Evolutionary conservation across 73 alveolate species (phyloP), one percentile per base, ranked within the genome.

Genomic region (Tetrahymena borealis): DNA sequence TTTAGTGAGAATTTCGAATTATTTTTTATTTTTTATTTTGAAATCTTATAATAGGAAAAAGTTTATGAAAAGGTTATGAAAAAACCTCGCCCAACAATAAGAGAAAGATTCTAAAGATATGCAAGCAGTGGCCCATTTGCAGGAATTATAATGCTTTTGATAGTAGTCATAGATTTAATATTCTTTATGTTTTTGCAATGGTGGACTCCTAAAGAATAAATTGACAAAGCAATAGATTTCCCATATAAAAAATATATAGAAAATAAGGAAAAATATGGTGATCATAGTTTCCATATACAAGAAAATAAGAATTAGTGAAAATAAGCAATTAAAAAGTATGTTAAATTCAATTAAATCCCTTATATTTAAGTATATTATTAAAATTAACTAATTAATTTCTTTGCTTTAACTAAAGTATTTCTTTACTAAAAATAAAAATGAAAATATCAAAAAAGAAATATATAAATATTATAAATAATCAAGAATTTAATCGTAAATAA

Each of bases 61-160:
- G 99, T 99, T 18, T 99, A 99, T 94, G 97, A 98, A 31, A 95
- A 93, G 93, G 98, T 98, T 7, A 95, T 95, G 60, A 93, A 92
- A 33, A 91, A 79, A 28, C 94, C 94, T 31, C 96, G 95, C 92
- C 96, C 97, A 79, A 90, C 96, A 78, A 94, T 96, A 7, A 91
- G 96, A 42, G 43, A 16, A 37, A 96, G 99, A 91, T 85, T 98
- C 90, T 96, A 97, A 91, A 95, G 91, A 94, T 78, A 92, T 90
- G 94, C 96, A 39, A 93, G 97, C n/a, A 90, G 94, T 91, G 99
- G 99, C 7, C 96, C 97, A 0, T 24, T 94, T 42, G 96, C 91
- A 39, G 96, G 96, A 38, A 38, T 94, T 32, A 39, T 78, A 18
- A 13, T 91, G 33, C 38, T 91, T 28, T 78, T 91, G 9, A 18